A percentile compares a stretch with the other conserved stretches of the same genome.
Evolutionary conservation across 441 rosid genomes (phyloP).

Genomic region (Adansonia gregorii): DNA sequence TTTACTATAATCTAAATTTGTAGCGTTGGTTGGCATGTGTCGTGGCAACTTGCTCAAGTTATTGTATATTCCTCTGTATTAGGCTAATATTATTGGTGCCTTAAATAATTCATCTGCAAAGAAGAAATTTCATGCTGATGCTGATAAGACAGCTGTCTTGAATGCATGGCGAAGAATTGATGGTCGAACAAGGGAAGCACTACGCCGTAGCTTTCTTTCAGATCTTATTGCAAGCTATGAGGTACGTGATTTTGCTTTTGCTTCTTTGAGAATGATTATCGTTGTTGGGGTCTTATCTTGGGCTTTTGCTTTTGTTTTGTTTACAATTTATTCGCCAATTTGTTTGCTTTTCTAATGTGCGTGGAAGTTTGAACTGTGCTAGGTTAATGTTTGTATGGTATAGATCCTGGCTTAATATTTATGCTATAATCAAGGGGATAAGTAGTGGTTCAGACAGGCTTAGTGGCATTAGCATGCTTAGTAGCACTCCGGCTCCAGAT

Average conservation of each 20-base stretch:
- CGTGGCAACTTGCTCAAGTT: conserved; percentile 23
- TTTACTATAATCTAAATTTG: too few species aligned
- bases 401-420: background rate
- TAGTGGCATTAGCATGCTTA: background rate
- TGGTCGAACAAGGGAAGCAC: conserved; percentile 85
- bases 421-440: background rate
- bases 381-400: background rate
- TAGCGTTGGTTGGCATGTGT: conserved; percentile 21
- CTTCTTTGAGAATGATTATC: conserved; percentile 8
- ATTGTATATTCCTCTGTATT: conserved; percentile 27
- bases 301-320: background rate
- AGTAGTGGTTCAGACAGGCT: background rate
- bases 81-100: conserved; percentile 67
- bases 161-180: conserved; percentile 85
- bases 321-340: too few species aligned
- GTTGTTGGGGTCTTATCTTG: background rate
- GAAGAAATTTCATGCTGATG: conserved; percentile 57
- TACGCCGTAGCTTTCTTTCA: conserved; percentile 82
- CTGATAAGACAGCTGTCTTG: conserved; percentile 67
- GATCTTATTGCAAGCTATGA: conserved; percentile 80
- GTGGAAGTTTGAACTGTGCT: background rate
- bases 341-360: conserved; percentile 5
- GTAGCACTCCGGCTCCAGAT: background rate
- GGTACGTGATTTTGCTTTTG: conserved; percentile 41
- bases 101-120: conserved; percentile 43